phyloP scores from a whole-genome alignment of 129 eudicot species.

The Artemisia annua region DNA sequence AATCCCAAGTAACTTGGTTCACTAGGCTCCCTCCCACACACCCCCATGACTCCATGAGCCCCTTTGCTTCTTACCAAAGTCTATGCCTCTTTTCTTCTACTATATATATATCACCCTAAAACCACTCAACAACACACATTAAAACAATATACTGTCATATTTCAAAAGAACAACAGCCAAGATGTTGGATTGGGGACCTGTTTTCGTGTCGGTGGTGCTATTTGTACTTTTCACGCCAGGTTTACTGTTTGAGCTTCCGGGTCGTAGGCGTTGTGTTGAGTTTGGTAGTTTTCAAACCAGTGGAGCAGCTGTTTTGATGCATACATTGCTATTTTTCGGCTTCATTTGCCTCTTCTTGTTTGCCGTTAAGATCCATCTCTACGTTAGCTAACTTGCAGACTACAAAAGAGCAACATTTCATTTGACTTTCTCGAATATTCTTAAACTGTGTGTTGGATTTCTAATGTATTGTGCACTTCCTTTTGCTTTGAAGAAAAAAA shows the following conservation, averaged over 20 bases:
- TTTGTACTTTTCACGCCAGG: slow-evolving; percentile 71
- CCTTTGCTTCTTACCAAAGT: slow-evolving; percentile 42
- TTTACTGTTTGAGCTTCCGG: slow-evolving; percentile 66
- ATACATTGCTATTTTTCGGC: slow-evolving; percentile 60
- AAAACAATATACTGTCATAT: neutral
- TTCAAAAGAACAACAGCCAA: neutral
- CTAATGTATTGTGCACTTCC: neutral
- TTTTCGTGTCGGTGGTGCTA: slow-evolving; percentile 56
- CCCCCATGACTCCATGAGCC: neutral
- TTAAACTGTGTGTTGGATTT: neutral
- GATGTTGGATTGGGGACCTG: slow-evolving; percentile 71
- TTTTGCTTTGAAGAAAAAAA: neutral
- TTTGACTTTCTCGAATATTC: neutral
- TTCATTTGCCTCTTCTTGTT: slow-evolving; percentile 55
- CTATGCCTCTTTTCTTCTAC: slow-evolving; percentile 19
- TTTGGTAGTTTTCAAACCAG: slow-evolving; percentile 64
- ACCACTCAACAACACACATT: neutral
- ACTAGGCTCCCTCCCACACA: slow-evolving; percentile 35
- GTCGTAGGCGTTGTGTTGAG: slow-evolving; percentile 51
- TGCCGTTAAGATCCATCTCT: slow-evolving; percentile 51
- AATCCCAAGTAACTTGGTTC: slow-evolving; percentile 33
- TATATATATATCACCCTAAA: slow-evolving; percentile 4
- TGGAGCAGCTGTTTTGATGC: slow-evolving; percentile 55
- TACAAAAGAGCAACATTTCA: neutral
- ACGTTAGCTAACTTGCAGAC: slow-evolving; percentile 33